Conservation (phyloP, 768 basidiomycete genomes). For the Xanthoconium purpureum region DNA sequence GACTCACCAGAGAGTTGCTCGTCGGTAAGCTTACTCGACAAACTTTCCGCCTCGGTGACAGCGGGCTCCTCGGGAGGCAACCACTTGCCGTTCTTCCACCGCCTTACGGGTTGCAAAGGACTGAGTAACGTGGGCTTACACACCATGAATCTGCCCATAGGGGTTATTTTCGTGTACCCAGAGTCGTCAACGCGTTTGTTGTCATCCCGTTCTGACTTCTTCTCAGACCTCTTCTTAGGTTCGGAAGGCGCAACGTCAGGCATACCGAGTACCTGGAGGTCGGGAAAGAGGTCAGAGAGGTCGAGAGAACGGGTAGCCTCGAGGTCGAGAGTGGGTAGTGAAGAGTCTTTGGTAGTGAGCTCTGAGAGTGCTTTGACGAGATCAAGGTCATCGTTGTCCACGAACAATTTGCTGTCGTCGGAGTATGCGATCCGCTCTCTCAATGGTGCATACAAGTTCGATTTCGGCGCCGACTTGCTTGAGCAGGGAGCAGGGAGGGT, state of each 20-base stretch:
- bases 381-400: constrained; percentile 50
- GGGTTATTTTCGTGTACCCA: constrained; percentile 70
- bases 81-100: constrained; percentile 66
- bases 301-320: constrained; percentile 40
- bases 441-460: constrained; percentile 50
- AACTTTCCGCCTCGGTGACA: constrained; percentile 39
- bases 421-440: constrained; percentile 54
- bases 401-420: constrained; percentile 46
- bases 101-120: constrained; percentile 76
- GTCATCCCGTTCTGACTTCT: constrained; percentile 60
- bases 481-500: constrained; percentile 11
- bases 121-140: constrained; percentile 81
- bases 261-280: constrained; percentile 62
- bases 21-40: constrained; percentile 41
- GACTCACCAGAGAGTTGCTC: constrained; percentile 52
- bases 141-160: constrained; percentile 75
- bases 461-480: constrained; percentile 41
- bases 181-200: constrained; percentile 77
- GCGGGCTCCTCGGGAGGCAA: constrained; percentile 56
- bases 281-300: constrained; percentile 77
- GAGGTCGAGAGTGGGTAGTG: constrained; percentile 13
- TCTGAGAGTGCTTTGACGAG: constrained; percentile 49
- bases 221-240: constrained; percentile 53
- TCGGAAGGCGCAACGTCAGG: constrained; percentile 41
- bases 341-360: constrained; percentile 30